Evolutionary conservation across 768 basidiomycete species (phyloP), one percentile per base, ranked within the genome.

Genomic region (Serendipita sp.): DNA sequence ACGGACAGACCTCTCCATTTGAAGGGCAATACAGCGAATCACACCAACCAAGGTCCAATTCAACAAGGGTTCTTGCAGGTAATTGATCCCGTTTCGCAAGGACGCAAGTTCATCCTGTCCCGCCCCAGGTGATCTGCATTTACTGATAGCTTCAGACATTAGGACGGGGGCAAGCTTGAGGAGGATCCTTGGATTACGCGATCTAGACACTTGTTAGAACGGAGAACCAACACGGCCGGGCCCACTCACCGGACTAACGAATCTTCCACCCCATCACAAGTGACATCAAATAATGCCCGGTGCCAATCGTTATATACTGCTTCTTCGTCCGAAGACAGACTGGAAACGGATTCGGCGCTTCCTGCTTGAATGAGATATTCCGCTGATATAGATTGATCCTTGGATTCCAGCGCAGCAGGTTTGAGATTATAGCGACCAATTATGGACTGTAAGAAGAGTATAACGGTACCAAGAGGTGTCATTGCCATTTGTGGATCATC

Each of bases 401-500:
- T 76, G 3, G 81, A 73, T 16, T 78, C 79, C 8, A 85, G 73
- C 0, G 75, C 75, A 65, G 78, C 76, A 44, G 73, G 72, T 23
- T 81, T 79, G 64, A 78, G 74, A 41, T 76, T 77, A 65, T 85
- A 79, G 63, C 83, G 81, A n/a, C 78, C 77, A 38, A 86, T 73
- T 16, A 80, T 78, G 67, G 81, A 80, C 71, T 91, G 88, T 4
- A 82, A 73, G 69, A 91, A 89, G 44, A 91, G 70, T 15, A 90
- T 85, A n/a, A 91, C 79, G 67, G 89, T 81, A 2, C 89, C 89
- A 1, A 90, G 75, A 71, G 88, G 85, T 66, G 80, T 83, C 44
- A 90, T 81, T 3, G 89, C 89, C 16, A 85, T 86, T 73, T 90
- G 89, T 16, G 89, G 89, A 73, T 91, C 89, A 54, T 89, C 89